Evolutionary conservation across 2,329 filamentous ascomycete species (phyloP).

Genomic region (Diaporthe citriasiana): DNA sequence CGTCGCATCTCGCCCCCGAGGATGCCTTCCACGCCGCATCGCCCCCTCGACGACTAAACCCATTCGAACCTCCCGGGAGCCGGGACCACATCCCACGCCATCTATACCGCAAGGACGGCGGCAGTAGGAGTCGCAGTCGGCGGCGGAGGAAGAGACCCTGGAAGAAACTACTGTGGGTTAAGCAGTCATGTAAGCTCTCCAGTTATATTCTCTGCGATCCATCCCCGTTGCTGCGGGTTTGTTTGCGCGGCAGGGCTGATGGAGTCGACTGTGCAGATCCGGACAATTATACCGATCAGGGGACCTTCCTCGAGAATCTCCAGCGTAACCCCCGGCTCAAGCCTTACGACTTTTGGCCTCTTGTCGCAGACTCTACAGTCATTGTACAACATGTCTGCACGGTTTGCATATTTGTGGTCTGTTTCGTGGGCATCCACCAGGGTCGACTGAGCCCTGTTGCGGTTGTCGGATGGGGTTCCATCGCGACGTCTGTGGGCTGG

Average conservation of each 20-base stretch:
- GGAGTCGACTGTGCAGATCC: conserved; percentile 71
- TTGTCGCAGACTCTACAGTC: conserved; percentile 94
- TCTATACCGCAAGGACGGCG: conserved; percentile 62
- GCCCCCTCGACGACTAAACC: conserved; percentile 68
- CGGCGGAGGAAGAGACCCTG: conserved; percentile 80
- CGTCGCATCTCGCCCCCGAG: conserved; percentile 82
- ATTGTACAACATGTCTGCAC: conserved; percentile 98
- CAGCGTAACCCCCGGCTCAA: conserved; percentile 94
- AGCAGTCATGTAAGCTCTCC: conserved; percentile 82
- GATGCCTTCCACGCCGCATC: conserved; percentile 81
- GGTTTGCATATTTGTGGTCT: conserved; percentile 93
- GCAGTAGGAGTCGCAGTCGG: conserved; percentile 73
- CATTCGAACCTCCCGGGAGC: conserved; percentile 50
- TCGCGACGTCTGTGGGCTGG: conserved; percentile 90
- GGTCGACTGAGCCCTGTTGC: conserved; percentile 91
- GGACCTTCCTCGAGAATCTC: conserved; percentile 95
- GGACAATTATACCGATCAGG: conserved; percentile 99
- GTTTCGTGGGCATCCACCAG: conserved; percentile 91
- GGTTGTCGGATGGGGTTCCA: conserved; percentile 86
- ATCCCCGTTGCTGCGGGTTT: too few species aligned
- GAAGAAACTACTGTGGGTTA: conserved; percentile 99
- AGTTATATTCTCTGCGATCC: background rate
- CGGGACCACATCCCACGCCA: conserved; percentile 55
- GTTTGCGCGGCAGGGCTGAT: background rate
- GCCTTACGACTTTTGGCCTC: conserved; percentile 97